Percentiles rank a stretch among this genome's conserved stretches.
Evolutionary conservation across 208 protist species (phyloP).

Genomic region (Leishmania arabica): DNA sequence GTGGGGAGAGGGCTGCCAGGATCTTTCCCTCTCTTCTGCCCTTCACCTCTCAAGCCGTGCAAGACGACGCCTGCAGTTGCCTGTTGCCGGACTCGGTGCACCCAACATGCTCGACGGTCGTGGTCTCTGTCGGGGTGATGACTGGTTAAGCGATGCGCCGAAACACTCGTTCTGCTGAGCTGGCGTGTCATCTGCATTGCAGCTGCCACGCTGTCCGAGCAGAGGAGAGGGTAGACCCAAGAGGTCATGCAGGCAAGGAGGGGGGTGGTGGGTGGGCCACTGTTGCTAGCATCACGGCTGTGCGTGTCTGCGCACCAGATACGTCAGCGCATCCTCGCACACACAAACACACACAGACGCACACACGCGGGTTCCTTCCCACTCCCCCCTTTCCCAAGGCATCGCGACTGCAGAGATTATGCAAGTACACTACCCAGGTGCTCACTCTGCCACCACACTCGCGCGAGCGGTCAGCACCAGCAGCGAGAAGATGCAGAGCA

Average conservation of each 20-base stretch:
- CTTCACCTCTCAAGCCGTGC: too few species aligned
- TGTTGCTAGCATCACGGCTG: not conserved
- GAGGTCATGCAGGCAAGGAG: not conserved
- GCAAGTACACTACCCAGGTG: not conserved
- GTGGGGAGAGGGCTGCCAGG: too few species aligned
- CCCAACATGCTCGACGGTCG: too few species aligned
- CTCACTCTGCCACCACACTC: slow-evolving; percentile 23
- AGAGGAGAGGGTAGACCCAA: not conserved
- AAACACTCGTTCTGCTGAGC: too few species aligned
- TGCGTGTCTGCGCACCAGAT: not conserved
- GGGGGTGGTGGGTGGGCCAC: not conserved
- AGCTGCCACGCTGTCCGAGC: not conserved
- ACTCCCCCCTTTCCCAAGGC: not conserved
- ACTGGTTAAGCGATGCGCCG: too few species aligned
- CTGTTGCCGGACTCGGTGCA: too few species aligned
- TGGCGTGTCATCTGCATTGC: not conserved
- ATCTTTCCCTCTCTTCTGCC: too few species aligned
- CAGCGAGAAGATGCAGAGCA: slow-evolving; percentile 13
- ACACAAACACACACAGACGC: not conserved
- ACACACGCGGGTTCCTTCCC: not conserved
- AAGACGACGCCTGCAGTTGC: too few species aligned
- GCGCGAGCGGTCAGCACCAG: slow-evolving; percentile 21
- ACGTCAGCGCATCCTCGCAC: not conserved
- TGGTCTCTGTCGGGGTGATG: too few species aligned
- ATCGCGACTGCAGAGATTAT: not conserved